Percentiles rank a stretch among this genome's conserved stretches.
phyloP scores from a whole-genome alignment of 805 yeast genomes.

The Candida coquimbonensis region DNA sequence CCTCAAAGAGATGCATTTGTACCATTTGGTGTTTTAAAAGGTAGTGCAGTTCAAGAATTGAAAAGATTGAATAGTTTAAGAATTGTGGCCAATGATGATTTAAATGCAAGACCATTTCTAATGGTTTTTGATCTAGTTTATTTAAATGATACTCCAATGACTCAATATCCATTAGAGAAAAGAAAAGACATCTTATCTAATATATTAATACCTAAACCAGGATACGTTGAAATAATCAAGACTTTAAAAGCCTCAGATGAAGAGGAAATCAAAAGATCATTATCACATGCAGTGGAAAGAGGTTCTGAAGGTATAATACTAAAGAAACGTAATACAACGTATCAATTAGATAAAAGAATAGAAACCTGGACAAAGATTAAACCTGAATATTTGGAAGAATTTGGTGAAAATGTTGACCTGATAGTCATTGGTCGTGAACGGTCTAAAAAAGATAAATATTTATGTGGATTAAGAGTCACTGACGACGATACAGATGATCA shows the following conservation, averaged over 20 bases:
- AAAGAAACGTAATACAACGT: conserved; percentile 53
- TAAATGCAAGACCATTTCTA: conserved; percentile 42
- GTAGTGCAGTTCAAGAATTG: conserved; percentile 54
- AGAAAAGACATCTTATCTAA: conserved; percentile 47
- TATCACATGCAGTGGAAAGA: conserved; percentile 49
- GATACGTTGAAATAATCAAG: conserved; percentile 42
- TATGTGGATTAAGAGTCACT: conserved; percentile 61
- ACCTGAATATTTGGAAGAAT: conserved; percentile 82
- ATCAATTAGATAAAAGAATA: conserved; percentile 53
- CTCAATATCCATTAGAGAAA: conserved; percentile 43
- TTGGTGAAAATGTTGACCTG: conserved; percentile 82
- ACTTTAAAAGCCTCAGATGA: conserved; percentile 34
- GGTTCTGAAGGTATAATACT: conserved; percentile 80
- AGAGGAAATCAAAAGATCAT: conserved; percentile 46
- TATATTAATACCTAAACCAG: conserved; percentile 34
- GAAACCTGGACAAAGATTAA: conserved; percentile 82
- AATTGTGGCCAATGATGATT: conserved; percentile 26
- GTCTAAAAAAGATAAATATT: conserved; percentile 59
- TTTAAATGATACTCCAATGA: conserved; percentile 59
- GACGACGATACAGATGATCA: conserved; percentile 25
- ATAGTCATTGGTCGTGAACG: conserved; percentile 72
- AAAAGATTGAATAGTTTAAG: conserved; percentile 21
- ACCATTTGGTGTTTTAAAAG: conserved; percentile 77
- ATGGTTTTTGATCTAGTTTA: conserved; percentile 69
- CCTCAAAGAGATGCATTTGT: conserved; percentile 44